phyloP scores from a whole-genome alignment of 73 alveolate species.

The Paramecium tetraurelia region DNA sequence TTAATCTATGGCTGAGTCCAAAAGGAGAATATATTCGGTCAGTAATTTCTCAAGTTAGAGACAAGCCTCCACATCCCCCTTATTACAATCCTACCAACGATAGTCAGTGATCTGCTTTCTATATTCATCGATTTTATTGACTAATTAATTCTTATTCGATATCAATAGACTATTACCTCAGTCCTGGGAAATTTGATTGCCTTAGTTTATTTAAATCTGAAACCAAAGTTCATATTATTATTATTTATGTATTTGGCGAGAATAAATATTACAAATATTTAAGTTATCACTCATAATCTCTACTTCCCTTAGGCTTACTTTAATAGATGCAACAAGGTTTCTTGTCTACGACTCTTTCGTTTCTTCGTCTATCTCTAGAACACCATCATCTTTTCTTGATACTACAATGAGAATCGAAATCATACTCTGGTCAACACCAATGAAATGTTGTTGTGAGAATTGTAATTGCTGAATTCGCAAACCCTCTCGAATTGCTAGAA shows the following conservation, averaged over 20 bases:
- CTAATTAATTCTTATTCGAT: not conserved
- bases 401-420: not conserved
- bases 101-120: not conserved
- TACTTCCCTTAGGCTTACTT: not conserved
- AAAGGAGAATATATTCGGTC: not conserved
- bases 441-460: not conserved
- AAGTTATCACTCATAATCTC: not conserved
- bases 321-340: not conserved
- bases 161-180: not conserved
- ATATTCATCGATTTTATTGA: not conserved
- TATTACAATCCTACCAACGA: not conserved
- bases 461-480: not conserved
- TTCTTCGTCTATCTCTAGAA: not conserved
- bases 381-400: not conserved
- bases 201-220: not conserved
- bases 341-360: conserved; percentile 1
- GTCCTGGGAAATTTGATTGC: not conserved
- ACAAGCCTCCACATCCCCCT: not conserved
- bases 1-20: not conserved
- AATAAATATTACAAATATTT: not conserved
- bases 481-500: not conserved
- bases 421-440: not conserved
- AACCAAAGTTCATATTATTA: not conserved
- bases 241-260: not conserved
- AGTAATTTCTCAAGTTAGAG: not conserved